Evolutionary conservation across 805 yeast genomes (phyloP), one percentile per base, ranked within the genome.

Genomic region (Ogataea henricii): DNA sequence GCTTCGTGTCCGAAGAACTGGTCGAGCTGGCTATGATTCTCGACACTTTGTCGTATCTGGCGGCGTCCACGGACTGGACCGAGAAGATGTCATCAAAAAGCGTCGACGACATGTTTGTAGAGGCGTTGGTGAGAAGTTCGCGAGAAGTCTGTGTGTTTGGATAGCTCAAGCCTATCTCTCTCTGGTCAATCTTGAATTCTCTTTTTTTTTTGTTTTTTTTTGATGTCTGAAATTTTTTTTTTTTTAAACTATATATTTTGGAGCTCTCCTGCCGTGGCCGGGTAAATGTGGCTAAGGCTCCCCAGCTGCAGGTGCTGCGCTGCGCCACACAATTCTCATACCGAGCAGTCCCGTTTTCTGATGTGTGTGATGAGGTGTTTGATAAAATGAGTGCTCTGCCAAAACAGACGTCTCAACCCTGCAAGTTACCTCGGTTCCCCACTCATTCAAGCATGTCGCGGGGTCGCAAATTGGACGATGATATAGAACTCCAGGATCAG

Each of bases 21-120:
- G 91, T 85, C 21, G 97, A 89, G 54, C 83, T 82, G 16, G 94
- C 97, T 59, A 87, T 87, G 59, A 92, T 79, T 62, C 99, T 87
- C 18, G 89, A 75, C 14, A 92, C 97, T 64, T 87, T 89, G 77
- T 89, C 95, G 74, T 92, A 92, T 65, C 96, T 83, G 40, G 89
- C 96, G 27, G 85, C 70, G 64, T 92, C 98, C 41, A 88, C 84
- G 36, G 91, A 82, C 52, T 86, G 83, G 60, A 94, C 83, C 53
- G 82, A 82, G 73, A 92, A 94, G 64, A 91, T 83, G 70, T 92
- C 98, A 69, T 94, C 97, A 67, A 94, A 94, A 55, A 94, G 78
- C 30, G 92, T 85, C 63, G 86, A 66, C 30, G 87, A 78, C 89
- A 82, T 81, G 33, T 4, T 35, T 14, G 27, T n/a, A n/a, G n/a